Base-by-base conservation (phyloP, 306 rosid genomes). In the Prunus fruticosa region DNA sequence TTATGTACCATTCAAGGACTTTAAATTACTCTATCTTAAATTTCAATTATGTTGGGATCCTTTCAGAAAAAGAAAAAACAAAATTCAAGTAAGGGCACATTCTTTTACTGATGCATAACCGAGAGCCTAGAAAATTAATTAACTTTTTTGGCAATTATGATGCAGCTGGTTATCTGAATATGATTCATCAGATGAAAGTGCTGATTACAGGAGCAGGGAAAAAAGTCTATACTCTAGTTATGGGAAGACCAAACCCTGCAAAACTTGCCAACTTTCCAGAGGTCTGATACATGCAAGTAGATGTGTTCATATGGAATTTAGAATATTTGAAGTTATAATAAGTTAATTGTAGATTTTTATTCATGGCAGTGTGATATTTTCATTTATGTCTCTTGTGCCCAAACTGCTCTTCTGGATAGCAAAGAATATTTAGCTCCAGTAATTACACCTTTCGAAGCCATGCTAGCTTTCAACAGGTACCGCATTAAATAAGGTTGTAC, bases 261-360 rank as follows among this genome's bases (percentile, higher is more conserved):
- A 94, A 94, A 84, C 97, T 94, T 79, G 97, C 98, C 51, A 94
- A 94, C 88, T 94, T 91, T 74, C 97, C 98, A 9, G 97, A 91
- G 98, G 98, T 80, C 57, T 54, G 22, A 52, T 58, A 63, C 41
- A 11, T 14, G 45, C 63, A 53, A 45, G 67, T 73, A 49, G 10
- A 45, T 20, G 27, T 11, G 27, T 47, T 68, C 5, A 20, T n/a
- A 32, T 20, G 76, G 51, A 32, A 43, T 66, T 75, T 45, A n/a
- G 47, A 73, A 78, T 70, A 47, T 62, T n/a, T 14, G 0, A 47
- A 5, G 43, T 64, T 41, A 47, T 78, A 60, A 11, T 11, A 22
- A 1, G 34, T 56, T 56, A 38, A 76, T 72, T 47, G 81, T 75
- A 73, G 53, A 11, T 13, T 53, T 73, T 77, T 38, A 62, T 67